Base-by-base conservation (phyloP, 768 basidiomycete genomes). In the Russula compacta region DNA sequence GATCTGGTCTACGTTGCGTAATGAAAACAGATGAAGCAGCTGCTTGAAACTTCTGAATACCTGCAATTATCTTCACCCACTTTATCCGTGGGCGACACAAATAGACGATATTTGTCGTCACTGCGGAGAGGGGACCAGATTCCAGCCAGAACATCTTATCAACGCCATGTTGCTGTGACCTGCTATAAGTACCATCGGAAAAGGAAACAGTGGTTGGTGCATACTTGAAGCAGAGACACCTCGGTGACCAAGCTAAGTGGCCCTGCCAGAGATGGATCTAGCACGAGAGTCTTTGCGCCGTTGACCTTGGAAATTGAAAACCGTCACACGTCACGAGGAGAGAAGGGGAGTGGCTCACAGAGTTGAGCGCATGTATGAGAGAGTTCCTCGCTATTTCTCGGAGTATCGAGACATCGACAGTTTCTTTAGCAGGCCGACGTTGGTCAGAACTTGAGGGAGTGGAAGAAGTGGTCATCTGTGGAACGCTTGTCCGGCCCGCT, bases 121-220 rank as follows among this genome's bases (percentile, higher is more conserved):
- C 80, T 3, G 91, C 87, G 12, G 83, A 79, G 49, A 98, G 74
- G 9, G 91, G 86, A 17, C 95, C 95, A 11, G 87, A 73, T 73
- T 98, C 97, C 24, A 99, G 83, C 95, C 97, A 99, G 75, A 95
- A 97, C 91, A 99, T 95, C 78, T 97, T 97, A 77, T 98, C 95
- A 3, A 99, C 92, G 6, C 93, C 95, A 84, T 98, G 95, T 70
- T 98, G 90, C 95, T 98, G 67, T 58, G 24, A 12, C 33, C n/a
- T 17, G 32, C 40, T 39, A 60, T 58, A 48, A 36, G 49, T 6
- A 6, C 19, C 32, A 6, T 53, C 1, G 44, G 15, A 43, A 33
- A 38, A 35, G 4, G 29, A 38, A 39, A 29, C 12, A n/a, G 21
- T 43, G 4, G 4, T 11, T 19, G 24, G 4, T 40, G 69, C 67